phyloP scores from a whole-genome alignment of 257 asterid genomes.

The Solanum chiquidenum region DNA sequence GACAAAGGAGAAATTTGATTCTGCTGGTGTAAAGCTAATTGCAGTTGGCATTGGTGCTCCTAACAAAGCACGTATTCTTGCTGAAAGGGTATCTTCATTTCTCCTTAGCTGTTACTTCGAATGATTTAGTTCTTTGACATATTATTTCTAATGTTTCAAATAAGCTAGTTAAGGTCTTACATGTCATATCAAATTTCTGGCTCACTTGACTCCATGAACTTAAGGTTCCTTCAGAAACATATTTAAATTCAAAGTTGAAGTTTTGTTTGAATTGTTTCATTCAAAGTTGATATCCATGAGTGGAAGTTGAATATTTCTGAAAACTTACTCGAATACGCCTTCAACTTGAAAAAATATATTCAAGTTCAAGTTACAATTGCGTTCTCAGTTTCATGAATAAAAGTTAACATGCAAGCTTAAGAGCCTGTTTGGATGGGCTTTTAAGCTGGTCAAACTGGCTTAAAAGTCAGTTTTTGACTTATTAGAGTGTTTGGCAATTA shows the following conservation, averaged over 20 bases:
- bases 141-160: background rate
- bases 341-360: background rate
- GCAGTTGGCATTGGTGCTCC: slow-evolving; percentile 94
- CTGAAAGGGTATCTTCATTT: slow-evolving; percentile 48
- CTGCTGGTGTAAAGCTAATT: slow-evolving; percentile 74
- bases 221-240: background rate
- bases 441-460: no score
- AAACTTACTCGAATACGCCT: background rate
- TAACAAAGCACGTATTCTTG: slow-evolving; percentile 67
- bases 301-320: background rate
- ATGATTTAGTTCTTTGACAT: background rate
- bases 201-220: background rate
- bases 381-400: no score
- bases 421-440: no score
- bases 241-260: background rate
- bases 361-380: background rate
- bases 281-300: background rate
- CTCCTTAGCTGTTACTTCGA: background rate
- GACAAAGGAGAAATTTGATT: slow-evolving; percentile 52
- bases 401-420: background rate
- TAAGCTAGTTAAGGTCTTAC: background rate
- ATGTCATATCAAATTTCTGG: background rate
- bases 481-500: no score
- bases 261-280: background rate
- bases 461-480: no score